These are phyloP conservation scores for Begonia masoniana DNA, from an alignment of 306 rosid genomes.

Conservation along the genomic window DNA sequence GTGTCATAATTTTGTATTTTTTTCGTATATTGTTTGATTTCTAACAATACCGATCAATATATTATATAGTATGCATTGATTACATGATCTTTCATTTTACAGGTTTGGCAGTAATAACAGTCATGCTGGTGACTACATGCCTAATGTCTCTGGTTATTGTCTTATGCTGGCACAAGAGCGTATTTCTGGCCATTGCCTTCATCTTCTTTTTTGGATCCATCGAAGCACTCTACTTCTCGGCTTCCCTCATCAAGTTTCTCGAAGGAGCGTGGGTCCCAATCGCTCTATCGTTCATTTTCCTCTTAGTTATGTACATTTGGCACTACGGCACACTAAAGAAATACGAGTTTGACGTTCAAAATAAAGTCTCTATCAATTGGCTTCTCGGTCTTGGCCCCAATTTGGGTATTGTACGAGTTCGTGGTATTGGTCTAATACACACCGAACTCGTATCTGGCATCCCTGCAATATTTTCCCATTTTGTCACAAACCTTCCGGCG, in stretches of 20 bases:
- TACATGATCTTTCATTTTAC: slow-evolving; percentile 5
- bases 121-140: slow-evolving; percentile 88
- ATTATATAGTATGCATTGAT: no score
- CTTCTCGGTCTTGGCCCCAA: slow-evolving; percentile 75
- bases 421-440: slow-evolving; percentile 90
- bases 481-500: slow-evolving; percentile 95
- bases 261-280: slow-evolving; percentile 99
- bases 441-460: slow-evolving; percentile 93
- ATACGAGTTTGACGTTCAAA: slow-evolving; percentile 87
- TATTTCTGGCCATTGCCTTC: slow-evolving; percentile 53
- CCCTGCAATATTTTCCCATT: slow-evolving; percentile 92
- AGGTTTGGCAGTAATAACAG: slow-evolving; percentile 97
- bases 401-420: slow-evolving; percentile 81
- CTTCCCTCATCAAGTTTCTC: slow-evolving; percentile 79
- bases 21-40: no score
- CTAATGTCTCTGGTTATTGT: slow-evolving; percentile 90
- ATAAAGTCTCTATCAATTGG: slow-evolving; percentile 92
- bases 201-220: slow-evolving; percentile 81
- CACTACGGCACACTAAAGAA: slow-evolving; percentile 89
- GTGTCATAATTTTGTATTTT: no score
- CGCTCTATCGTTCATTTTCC: slow-evolving; percentile 81
- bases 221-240: slow-evolving; percentile 94
- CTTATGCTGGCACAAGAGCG: slow-evolving; percentile 71
- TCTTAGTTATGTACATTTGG: slow-evolving; percentile 76
- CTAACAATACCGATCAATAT: no score